These are phyloP conservation scores for Sicyos baderoa DNA, from an alignment of 306 rosid genomes.

Conservation along the genomic window DNA sequence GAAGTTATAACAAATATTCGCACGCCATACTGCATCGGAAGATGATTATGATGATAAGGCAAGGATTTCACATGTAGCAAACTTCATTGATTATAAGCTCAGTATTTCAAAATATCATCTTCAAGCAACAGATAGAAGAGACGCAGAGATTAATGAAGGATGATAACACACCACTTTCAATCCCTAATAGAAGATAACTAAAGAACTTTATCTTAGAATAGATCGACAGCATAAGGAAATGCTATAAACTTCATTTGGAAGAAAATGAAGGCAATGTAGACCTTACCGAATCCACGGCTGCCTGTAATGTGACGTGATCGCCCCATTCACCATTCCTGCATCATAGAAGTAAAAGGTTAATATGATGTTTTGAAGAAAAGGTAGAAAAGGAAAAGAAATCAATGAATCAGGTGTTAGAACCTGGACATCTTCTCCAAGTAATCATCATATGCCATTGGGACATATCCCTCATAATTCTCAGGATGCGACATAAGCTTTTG, in stretches of 20 bases:
- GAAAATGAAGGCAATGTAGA: slow-evolving; percentile 2
- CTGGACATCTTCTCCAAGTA: slow-evolving; percentile 68
- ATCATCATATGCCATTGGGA: slow-evolving; percentile 67
- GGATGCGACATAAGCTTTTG: slow-evolving; percentile 65
- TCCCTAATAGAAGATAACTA: not conserved
- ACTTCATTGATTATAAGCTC: slow-evolving; percentile 10
- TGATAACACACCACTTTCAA: not conserved
- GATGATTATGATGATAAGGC: slow-evolving; percentile 17
- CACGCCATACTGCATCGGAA: slow-evolving; percentile 49
- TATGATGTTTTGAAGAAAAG: not conserved
- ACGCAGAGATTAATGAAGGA: not conserved
- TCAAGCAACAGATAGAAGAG: not conserved
- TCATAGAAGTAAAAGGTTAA: slow-evolving; percentile 15
- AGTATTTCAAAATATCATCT: not conserved
- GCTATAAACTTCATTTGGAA: not conserved
- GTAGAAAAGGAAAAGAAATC: not conserved
- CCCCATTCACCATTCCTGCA: slow-evolving; percentile 90
- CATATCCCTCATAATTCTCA: slow-evolving; percentile 78
- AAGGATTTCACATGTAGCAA: slow-evolving; percentile 7
- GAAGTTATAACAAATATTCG: slow-evolving; percentile 72
- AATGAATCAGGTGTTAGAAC: slow-evolving; percentile 27
- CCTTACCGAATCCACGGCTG: slow-evolving; percentile 66
- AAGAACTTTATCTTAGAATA: not conserved
- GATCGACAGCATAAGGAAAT: not conserved
- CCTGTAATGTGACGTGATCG: slow-evolving; percentile 89